phyloP scores from a whole-genome alignment of 305 asterid genomes.

The Fraxinus ornus region DNA sequence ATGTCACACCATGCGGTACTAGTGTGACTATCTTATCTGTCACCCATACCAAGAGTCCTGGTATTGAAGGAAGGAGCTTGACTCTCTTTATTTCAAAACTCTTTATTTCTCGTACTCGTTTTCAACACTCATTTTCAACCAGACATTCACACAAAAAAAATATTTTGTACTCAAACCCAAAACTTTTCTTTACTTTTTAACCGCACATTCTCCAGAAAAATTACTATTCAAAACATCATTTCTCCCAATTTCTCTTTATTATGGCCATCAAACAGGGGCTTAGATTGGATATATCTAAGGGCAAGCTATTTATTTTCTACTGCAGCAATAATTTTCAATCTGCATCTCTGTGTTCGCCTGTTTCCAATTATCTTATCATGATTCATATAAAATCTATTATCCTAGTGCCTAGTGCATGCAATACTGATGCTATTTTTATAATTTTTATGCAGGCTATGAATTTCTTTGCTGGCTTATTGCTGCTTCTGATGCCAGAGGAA shows the following conservation, averaged over 20 bases:
- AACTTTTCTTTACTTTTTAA: too few species aligned
- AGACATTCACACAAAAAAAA: too few species aligned
- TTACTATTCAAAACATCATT: too few species aligned
- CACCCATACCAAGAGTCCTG: neutral
- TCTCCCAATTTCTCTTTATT: too few species aligned
- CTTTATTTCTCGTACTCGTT: too few species aligned
- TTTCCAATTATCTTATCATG: slow-evolving; percentile 18
- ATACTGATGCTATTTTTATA: slow-evolving; percentile 23
- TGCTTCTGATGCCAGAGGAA: slow-evolving; percentile 94
- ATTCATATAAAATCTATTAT: slow-evolving; percentile 9
- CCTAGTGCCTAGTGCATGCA: slow-evolving; percentile 1
- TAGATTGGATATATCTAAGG: neutral
- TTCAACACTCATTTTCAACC: too few species aligned
- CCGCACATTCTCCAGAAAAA: too few species aligned
- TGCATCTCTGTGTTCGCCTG: neutral
- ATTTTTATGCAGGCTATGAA: slow-evolving; percentile 90
- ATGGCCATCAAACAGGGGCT: too few species aligned
- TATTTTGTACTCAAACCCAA: too few species aligned
- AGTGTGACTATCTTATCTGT: neutral
- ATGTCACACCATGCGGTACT: neutral
- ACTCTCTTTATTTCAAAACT: too few species aligned
- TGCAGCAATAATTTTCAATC: neutral
- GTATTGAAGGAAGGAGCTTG: neutral
- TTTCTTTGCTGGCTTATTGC: slow-evolving; percentile 87
- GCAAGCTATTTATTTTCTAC: neutral